A percentile compares a stretch with the other conserved stretches of the same genome.
phyloP scores from a whole-genome alignment of 768 basidiomycete genomes.

The Butyriboletus loyo region DNA sequence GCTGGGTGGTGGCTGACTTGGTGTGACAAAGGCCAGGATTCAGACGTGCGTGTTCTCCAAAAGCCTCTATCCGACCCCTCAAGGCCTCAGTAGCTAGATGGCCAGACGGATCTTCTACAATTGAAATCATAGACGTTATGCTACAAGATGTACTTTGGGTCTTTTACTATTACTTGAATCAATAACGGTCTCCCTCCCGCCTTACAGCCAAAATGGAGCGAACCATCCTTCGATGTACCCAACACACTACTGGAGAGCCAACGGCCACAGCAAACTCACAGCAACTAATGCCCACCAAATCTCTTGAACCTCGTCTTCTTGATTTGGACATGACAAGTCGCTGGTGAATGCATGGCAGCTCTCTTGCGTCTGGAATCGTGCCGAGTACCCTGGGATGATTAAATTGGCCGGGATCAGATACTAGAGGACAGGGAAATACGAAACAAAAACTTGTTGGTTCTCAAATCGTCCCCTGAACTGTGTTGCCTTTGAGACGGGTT shows the following conservation, averaged over 20 bases:
- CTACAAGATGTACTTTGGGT: neutral
- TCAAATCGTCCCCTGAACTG: neutral
- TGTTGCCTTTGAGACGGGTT: too few relatives aligned
- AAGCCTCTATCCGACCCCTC: slow-evolving; percentile 5
- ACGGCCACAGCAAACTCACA: too few relatives aligned
- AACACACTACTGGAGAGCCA: neutral
- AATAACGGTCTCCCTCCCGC: neutral
- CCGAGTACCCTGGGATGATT: too few relatives aligned
- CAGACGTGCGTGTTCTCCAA: slow-evolving; percentile 1
- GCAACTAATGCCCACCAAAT: neutral
- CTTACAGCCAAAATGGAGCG: neutral
- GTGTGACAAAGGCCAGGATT: slow-evolving; percentile 6
- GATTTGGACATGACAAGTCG: neutral
- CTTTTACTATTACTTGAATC: neutral
- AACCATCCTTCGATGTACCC: neutral
- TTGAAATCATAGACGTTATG: neutral
- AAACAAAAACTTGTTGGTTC: neutral
- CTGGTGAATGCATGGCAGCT: neutral
- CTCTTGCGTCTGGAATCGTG: neutral
- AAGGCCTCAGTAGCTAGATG: too few relatives aligned
- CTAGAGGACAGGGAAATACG: neutral
- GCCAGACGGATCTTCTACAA: neutral
- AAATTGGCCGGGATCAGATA: too few relatives aligned
- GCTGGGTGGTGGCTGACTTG: slow-evolving; percentile 17
- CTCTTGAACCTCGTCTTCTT: neutral